Percentiles rank a stretch among this genome's conserved stretches.
Evolutionary conservation across 73 alveolate species (phyloP).

Genomic region (Tetrahymena thermophila): DNA sequence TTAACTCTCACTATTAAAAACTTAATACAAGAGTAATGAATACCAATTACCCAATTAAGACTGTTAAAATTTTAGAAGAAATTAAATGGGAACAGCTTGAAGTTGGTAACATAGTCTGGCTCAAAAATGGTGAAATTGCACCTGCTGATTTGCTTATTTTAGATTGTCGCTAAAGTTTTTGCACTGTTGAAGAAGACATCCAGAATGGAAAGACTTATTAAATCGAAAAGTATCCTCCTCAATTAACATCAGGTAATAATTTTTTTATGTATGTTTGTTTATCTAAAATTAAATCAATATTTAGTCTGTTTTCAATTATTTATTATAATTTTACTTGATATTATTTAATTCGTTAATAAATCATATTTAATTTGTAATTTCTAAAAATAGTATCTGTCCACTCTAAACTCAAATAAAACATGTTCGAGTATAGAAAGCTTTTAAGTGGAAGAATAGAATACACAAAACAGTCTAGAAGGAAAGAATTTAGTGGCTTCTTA

Average conservation of each 20-base stretch:
- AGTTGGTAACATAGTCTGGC: slow-evolving; percentile 20
- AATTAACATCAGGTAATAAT: neutral
- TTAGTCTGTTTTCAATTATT: no score
- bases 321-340: no score
- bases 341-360: no score
- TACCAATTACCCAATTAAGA: neutral
- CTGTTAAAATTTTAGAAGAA: slow-evolving; percentile 14
- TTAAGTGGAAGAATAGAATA: neutral
- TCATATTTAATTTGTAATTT: neutral
- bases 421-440: neutral
- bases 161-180: neutral
- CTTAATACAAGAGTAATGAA: neutral
- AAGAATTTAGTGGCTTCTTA: slow-evolving; percentile 17
- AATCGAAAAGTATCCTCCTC: neutral
- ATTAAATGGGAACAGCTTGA: slow-evolving; percentile 20
- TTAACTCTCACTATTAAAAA: neutral
- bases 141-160: slow-evolving; percentile 36
- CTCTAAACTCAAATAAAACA: neutral
- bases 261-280: no score
- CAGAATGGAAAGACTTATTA: neutral
- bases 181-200: neutral
- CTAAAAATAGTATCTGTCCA: neutral
- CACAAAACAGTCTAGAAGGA: neutral
- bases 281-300: no score
- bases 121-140: slow-evolving; percentile 21